Base-by-base conservation (phyloP, 768 basidiomycete genomes). In the Hebeloma cylindrosporum region DNA sequence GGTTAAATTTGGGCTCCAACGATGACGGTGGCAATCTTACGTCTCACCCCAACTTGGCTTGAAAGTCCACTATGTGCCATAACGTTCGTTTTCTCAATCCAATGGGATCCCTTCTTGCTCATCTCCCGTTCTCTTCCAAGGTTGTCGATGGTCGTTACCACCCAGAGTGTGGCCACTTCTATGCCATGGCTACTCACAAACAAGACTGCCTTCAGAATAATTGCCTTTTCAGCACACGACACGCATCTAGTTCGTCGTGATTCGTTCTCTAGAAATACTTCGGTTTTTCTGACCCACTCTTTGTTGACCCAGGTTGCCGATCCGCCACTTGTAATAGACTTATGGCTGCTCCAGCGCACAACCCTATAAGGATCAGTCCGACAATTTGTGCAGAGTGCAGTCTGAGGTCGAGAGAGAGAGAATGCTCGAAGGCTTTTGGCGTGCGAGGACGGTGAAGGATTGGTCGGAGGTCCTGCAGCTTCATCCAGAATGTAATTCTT, bases 81-180 rank as follows among this genome's bases (percentile, higher is more conserved):
- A 87, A 88, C 64, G 86, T 87, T 56, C 37, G 81, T 69, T 28
- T 50, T 23, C 47, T 32, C 22, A 20, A 51, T 40, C 13, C 39
- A 26, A 18, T 32, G 26, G 8, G 10, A 14, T 14, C 36, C 18
- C 8, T 16, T 33, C 26, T 28, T 52, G 35, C 23, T 50, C 25
- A 35, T 23, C 36, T 40, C 29, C 31, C 40, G 37, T 35, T 38
- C 52, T 17, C n/a, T 54, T 35, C 34, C 26, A 53, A 89, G 86
- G 74, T 89, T 51, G 80, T 87, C 48, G 87, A 89, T 60, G 87
- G 87, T 43, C 80, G 85, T 52, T 85, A 72, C 63, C 78, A 87
- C 66, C 78, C 80, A 11, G 61, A 65, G 41, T 89, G 87, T 63
- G 75, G 78, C 7, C 85, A 88, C 62, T 88, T 89, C 62, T 67